Evolutionary conservation across 2,329 filamentous ascomycete genomes (phyloP).

Genomic region (Colletotrichum kahawae): DNA sequence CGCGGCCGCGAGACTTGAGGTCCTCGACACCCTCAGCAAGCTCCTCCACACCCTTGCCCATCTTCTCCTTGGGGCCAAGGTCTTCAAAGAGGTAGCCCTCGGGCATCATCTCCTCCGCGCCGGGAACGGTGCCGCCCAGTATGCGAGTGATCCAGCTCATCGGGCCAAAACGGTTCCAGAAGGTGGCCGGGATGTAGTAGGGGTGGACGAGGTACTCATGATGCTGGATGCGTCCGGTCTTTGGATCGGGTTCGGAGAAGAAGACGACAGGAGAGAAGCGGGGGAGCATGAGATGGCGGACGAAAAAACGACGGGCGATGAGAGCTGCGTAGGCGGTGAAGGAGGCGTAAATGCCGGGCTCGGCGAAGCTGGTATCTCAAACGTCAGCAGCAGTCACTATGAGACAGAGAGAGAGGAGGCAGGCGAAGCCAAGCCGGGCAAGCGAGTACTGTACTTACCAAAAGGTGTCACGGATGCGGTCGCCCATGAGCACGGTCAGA

Average conservation of each 20-base stretch:
- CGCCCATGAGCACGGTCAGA: constrained; percentile 66
- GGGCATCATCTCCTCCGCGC: constrained; percentile 45
- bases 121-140: constrained; percentile 51
- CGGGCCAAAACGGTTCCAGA: constrained; percentile 68
- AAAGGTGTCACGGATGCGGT: constrained; percentile 68
- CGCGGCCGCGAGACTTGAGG: constrained; percentile 3
- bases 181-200: constrained; percentile 65
- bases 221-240: constrained; percentile 56
- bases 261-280: constrained; percentile 47
- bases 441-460: constrained; percentile 47
- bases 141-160: constrained; percentile 52
- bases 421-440: not conserved
- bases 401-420: not conserved
- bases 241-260: constrained; percentile 53
- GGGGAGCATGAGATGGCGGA: constrained; percentile 66
- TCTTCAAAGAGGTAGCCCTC: constrained; percentile 62
- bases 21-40: constrained; percentile 34
- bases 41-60: constrained; percentile 57
- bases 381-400: not conserved
- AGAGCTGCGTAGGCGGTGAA: constrained; percentile 48
- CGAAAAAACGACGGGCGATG: constrained; percentile 54
- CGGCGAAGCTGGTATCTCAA: constrained; percentile 44
- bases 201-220: constrained; percentile 64
- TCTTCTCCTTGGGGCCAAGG: constrained; percentile 63
- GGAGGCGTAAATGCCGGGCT: constrained; percentile 42